phyloP scores from a whole-genome alignment of 176 grass and related monocot genomes.

The Lolium rigidum region DNA sequence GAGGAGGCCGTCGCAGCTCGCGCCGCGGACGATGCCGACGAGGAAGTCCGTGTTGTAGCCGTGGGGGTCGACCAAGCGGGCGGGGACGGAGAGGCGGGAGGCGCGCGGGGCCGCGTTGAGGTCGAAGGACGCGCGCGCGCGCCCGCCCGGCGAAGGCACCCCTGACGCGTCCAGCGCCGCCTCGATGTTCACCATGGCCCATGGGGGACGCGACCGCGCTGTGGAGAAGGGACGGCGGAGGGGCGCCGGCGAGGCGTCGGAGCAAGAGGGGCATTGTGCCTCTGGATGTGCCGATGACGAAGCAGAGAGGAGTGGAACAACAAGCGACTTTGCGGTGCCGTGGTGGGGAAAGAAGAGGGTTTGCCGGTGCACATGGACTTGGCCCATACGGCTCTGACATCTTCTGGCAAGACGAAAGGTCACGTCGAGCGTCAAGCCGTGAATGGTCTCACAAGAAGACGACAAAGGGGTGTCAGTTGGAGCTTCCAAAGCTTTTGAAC shows the following conservation, averaged over 20 bases:
- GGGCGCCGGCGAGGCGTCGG: not conserved
- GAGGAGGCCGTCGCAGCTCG: slow-evolving; percentile 42
- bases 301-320: not conserved
- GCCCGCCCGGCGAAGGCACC: not conserved
- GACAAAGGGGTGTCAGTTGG: not conserved
- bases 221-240: not conserved
- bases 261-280: not conserved
- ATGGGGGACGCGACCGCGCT: not conserved
- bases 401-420: not conserved
- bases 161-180: not conserved
- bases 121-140: not conserved
- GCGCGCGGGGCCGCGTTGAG: not conserved
- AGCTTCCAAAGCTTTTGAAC: not conserved
- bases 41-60: no score
- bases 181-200: not conserved
- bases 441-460: not conserved
- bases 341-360: not conserved
- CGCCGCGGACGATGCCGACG: not conserved
- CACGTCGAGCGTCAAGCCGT: not conserved
- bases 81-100: slow-evolving; percentile 35
- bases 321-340: not conserved
- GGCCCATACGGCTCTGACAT: not conserved
- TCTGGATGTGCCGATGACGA: not conserved
- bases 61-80: slow-evolving; percentile 6
- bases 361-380: not conserved